Evolutionary conservation across 805 yeast genomes (phyloP).

Genomic region (Yarrowia sp.): DNA sequence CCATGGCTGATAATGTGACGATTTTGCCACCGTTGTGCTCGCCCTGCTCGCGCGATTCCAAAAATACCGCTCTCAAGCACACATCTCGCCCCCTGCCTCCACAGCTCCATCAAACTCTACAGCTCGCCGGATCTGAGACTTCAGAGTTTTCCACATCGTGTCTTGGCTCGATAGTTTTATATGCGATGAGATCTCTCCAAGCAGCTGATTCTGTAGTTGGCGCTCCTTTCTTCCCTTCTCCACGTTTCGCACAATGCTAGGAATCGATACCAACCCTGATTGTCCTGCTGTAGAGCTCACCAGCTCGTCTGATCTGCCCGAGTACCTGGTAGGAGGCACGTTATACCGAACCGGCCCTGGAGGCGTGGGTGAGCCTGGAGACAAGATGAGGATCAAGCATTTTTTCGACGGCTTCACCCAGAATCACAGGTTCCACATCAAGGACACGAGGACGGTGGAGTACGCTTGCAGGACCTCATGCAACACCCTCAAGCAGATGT

Average conservation of each 20-base stretch:
- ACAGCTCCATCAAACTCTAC: neutral
- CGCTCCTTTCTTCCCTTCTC: neutral
- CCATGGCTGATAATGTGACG: no score
- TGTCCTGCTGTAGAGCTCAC: neutral
- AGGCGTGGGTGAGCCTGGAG: neutral
- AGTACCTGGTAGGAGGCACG: conserved; percentile 22
- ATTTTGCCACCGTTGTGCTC: no score
- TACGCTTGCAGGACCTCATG: neutral
- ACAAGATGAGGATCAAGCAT: conserved; percentile 2
- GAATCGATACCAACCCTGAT: conserved; percentile 17
- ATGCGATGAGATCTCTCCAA: neutral
- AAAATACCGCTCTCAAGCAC: no score
- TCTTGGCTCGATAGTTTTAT: neutral
- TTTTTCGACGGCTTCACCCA: conserved; percentile 29
- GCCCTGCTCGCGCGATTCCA: no score
- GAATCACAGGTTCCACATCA: conserved; percentile 25
- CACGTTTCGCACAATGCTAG: neutral
- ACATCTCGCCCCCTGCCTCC: no score
- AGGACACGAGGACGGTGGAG: neutral
- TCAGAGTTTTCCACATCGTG: conserved; percentile 11
- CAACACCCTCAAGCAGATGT: neutral
- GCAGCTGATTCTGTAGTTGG: neutral
- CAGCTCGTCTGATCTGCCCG: neutral
- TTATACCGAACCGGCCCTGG: conserved; percentile 28
- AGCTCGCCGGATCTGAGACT: neutral